A percentile compares a stretch with the other conserved stretches of the same genome.
Evolutionary conservation across 208 protist genomes (phyloP).

Genomic region (Wallacemonas collosoma): DNA sequence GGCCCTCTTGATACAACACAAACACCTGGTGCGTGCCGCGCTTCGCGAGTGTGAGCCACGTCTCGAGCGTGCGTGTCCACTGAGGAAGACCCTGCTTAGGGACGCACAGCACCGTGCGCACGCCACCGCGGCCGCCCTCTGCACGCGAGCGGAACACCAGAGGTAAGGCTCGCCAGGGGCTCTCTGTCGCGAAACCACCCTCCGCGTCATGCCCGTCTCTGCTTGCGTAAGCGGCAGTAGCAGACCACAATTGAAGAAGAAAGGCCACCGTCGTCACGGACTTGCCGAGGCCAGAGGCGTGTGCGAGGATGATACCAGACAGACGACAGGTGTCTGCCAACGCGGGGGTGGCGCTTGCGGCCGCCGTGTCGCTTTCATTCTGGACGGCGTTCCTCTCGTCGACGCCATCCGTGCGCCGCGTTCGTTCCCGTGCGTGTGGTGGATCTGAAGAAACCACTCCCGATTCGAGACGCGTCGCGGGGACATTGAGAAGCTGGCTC

Average conservation of each 20-base stretch:
- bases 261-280: constrained; percentile 15
- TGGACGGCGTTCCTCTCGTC: background rate
- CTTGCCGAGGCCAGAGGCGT: constrained; percentile 23
- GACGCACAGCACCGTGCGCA: constrained; percentile 17
- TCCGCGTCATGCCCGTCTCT: no score
- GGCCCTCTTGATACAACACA: constrained; percentile 12
- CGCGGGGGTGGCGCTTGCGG: no score
- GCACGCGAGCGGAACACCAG: background rate
- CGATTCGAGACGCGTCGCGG: no score
- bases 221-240: no score
- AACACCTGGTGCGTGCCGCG: background rate
- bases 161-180: background rate
- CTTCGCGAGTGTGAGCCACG: background rate
- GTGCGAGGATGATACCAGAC: constrained; percentile 13
- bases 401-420: background rate
- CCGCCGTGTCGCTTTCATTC: no score
- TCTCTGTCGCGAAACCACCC: no score
- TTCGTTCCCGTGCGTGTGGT: no score
- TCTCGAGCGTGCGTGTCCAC: constrained; percentile 15
- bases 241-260: constrained; percentile 12
- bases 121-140: constrained; percentile 1
- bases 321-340: background rate
- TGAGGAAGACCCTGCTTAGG: constrained; percentile 8
- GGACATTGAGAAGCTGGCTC: background rate
- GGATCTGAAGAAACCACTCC: no score